phyloP scores from a whole-genome alignment of 331 rosid species.

The Pyrus hybrid region DNA sequence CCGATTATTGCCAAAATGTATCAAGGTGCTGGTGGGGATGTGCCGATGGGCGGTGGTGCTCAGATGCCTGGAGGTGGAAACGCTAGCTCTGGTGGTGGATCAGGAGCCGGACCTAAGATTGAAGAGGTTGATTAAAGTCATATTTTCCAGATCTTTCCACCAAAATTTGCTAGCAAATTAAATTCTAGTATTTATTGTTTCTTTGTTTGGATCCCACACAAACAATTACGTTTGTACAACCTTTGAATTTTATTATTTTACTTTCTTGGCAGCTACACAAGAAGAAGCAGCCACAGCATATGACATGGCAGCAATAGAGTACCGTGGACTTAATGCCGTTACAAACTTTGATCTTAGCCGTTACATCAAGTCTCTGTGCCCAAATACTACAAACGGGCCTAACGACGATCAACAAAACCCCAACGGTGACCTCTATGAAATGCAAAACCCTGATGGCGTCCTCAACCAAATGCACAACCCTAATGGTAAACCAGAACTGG shows the following conservation, averaged over 20 bases:
- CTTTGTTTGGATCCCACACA: neutral
- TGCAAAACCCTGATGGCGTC: neutral
- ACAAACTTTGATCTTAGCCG: slow-evolving; percentile 89
- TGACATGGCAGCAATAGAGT: slow-evolving; percentile 82
- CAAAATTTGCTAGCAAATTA: slow-evolving; percentile 22
- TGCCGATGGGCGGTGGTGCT: slow-evolving; percentile 34
- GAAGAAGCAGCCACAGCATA: slow-evolving; percentile 95
- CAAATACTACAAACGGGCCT: slow-evolving; percentile 15
- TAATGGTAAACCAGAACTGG: slow-evolving; percentile 18
- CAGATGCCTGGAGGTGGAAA: slow-evolving; percentile 26
- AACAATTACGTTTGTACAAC: neutral
- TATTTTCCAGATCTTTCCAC: slow-evolving; percentile 13
- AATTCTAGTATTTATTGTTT: neutral
- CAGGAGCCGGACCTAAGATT: slow-evolving; percentile 43
- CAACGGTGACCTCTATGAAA: neutral
- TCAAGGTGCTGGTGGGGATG: slow-evolving; percentile 41
- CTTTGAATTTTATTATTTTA: neutral
- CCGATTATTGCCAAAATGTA: slow-evolving; percentile 41
- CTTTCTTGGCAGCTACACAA: slow-evolving; percentile 58
- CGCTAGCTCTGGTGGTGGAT: slow-evolving; percentile 19
- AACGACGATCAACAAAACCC: slow-evolving; percentile 18
- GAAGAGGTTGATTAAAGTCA: slow-evolving; percentile 60
- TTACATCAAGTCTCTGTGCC: slow-evolving; percentile 46
- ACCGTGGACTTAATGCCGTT: slow-evolving; percentile 87
- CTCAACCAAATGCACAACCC: neutral